Conservation (phyloP, 192 early-diverging fungal genomes). For the Gryganskiella cystojenkinii region DNA sequence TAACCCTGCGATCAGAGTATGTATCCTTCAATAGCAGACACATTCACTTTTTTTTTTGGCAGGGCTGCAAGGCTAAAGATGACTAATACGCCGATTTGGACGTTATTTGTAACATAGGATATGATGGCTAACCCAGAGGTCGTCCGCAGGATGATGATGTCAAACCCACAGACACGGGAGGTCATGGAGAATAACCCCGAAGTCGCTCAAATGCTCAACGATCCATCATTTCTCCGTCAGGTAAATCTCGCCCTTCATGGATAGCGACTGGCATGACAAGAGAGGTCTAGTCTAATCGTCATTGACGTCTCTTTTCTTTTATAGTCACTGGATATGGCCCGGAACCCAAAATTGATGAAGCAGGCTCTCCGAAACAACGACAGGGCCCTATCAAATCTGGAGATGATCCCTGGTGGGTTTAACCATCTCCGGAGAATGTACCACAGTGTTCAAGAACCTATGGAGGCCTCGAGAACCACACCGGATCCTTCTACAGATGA, state of each 20-base stretch:
- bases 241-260: conserved; percentile 16
- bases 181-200: conserved; percentile 73
- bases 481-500: conserved; percentile 58
- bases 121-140: conserved; percentile 62
- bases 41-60: background rate
- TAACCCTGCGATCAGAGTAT: conserved; percentile 56
- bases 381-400: conserved; percentile 71
- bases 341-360: conserved; percentile 71
- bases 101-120: conserved; percentile 33
- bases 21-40: background rate
- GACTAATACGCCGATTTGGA: no score
- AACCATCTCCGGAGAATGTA: conserved; percentile 71
- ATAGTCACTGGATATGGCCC: conserved; percentile 58
- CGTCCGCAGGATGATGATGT: conserved; percentile 70
- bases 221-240: conserved; percentile 70
- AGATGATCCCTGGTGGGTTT: conserved; percentile 73
- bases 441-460: conserved; percentile 64
- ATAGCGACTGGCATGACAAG: no score
- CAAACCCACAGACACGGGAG: conserved; percentile 65
- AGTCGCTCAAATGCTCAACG: conserved; percentile 69
- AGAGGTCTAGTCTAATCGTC: background rate
- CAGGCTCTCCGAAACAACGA: conserved; percentile 73
- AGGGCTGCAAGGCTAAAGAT: no score
- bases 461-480: conserved; percentile 61
- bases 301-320: background rate